Conservation (phyloP, 202 grass and related monocot genomes). For the Panicum virgatum region DNA sequence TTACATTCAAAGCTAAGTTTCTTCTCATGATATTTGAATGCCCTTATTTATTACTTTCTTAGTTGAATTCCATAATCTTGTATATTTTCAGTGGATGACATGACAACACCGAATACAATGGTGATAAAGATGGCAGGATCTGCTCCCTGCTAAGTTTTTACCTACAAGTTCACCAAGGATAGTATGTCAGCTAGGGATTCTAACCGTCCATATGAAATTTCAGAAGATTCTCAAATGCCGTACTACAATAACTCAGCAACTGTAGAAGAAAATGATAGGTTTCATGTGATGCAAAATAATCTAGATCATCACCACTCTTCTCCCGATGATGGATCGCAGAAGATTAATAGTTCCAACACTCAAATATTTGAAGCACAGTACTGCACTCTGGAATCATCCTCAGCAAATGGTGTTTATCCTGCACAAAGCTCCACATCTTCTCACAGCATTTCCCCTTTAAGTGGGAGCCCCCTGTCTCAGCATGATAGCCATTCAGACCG, state of each 20-base stretch:
- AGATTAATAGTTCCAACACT: constrained; percentile 27
- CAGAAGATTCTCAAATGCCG: constrained; percentile 40
- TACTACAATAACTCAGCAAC: constrained; percentile 42
- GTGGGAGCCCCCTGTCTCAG: constrained; percentile 71
- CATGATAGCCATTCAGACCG: constrained; percentile 60
- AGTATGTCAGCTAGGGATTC: constrained; percentile 48
- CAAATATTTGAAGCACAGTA: constrained; percentile 44
- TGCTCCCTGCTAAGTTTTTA: constrained; percentile 22
- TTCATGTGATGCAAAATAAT: constrained; percentile 33
- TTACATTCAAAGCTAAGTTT: constrained; percentile 2
- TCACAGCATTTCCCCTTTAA: constrained; percentile 56
- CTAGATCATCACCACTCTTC: constrained; percentile 31
- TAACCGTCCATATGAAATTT: constrained; percentile 13
- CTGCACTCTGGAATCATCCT: constrained; percentile 82
- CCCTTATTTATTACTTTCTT: constrained; percentile 18
- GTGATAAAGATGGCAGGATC: constrained; percentile 31
- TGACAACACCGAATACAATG: constrained; percentile 2
- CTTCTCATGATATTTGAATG: not conserved
- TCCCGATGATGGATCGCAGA: constrained; percentile 48
- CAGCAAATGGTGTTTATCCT: constrained; percentile 46
- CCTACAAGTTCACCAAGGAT: constrained; percentile 19
- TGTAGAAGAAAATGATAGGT: constrained; percentile 32
- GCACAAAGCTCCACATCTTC: constrained; percentile 65
- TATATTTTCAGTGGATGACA: constrained; percentile 26
- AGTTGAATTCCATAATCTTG: constrained; percentile 8